Evolutionary conservation across 495 filamentous ascomycete genomes (phyloP).

Genomic region (Neurospora sp.): DNA sequence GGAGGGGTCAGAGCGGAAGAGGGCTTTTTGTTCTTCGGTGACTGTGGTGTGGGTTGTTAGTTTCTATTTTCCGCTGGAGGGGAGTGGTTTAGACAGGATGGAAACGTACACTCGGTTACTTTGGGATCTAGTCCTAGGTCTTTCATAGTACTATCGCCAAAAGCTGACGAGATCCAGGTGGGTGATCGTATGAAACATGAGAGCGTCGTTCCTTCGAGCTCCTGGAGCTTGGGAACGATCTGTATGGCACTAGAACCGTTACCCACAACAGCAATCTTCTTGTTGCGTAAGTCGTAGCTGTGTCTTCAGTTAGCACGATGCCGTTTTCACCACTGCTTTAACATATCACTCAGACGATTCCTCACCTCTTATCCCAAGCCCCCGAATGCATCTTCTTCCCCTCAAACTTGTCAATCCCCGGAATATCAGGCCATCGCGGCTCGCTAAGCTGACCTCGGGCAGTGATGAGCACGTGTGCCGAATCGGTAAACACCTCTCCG

Average conservation of each 20-base stretch:
- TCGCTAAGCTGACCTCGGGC: constrained; percentile 57
- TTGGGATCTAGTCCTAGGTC: constrained; percentile 29
- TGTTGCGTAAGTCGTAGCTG: constrained; percentile 39
- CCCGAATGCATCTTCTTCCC: constrained; percentile 51
- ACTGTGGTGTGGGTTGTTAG: constrained; percentile 14
- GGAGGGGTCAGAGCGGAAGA: constrained; percentile 22
- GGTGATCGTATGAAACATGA: constrained; percentile 60
- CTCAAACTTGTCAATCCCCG: constrained; percentile 42
- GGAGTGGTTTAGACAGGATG: background rate
- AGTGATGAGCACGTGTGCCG: constrained; percentile 50
- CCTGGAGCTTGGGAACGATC: constrained; percentile 55
- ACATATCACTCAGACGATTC: background rate
- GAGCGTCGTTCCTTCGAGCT: constrained; percentile 40
- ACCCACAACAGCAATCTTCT: constrained; percentile 43
- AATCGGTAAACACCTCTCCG: constrained; percentile 25
- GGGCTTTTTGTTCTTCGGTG: constrained; percentile 22
- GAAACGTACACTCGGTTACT: constrained; percentile 24
- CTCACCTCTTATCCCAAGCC: constrained; percentile 34
- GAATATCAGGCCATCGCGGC: constrained; percentile 48
- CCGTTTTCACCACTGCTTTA: background rate
- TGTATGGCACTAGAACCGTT: constrained; percentile 62
- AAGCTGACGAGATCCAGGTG: constrained; percentile 48
- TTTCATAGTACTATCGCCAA: constrained; percentile 32
- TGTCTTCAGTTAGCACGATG: background rate
- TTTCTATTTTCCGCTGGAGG: background rate